Conservation (phyloP, 192 early-diverging fungal species). For the Kickxella alabastrina region DNA sequence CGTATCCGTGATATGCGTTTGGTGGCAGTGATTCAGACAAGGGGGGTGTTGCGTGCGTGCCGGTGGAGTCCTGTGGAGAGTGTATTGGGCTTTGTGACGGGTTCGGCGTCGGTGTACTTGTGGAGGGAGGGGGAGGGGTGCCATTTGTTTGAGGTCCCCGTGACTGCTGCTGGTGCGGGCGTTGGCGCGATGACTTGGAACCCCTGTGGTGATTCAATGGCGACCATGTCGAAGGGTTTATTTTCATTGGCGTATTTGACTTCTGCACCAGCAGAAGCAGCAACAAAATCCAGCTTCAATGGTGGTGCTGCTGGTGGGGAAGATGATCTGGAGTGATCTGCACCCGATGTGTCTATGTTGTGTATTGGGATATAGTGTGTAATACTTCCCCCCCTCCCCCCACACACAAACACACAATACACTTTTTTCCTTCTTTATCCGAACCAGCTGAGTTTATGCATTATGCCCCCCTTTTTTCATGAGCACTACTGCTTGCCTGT, state of each 20-base stretch:
- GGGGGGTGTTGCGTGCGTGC: conserved; percentile 22
- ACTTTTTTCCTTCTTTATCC: background rate
- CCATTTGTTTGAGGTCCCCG: conserved; percentile 25
- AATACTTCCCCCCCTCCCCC: too few species aligned
- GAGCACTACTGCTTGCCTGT: background rate
- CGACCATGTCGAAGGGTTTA: conserved; percentile 31
- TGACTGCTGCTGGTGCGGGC: conserved; percentile 10
- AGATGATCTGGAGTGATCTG: too few species aligned
- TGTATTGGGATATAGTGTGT: background rate
- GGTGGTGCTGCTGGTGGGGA: too few species aligned
- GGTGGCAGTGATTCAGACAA: conserved; percentile 28
- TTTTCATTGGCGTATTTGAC: conserved; percentile 31
- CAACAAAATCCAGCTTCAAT: too few species aligned
- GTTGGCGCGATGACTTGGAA: conserved; percentile 27
- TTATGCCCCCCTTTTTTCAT: background rate
- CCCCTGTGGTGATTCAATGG: conserved; percentile 35
- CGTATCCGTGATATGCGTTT: conserved; percentile 19
- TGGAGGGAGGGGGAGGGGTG: conserved; percentile 39
- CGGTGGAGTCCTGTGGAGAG: conserved; percentile 44
- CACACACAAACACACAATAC: too few species aligned
- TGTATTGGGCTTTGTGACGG: conserved; percentile 27
- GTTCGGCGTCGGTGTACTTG: conserved; percentile 29
- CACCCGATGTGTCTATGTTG: too few species aligned
- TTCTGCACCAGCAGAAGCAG: too few species aligned
- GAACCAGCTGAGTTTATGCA: too few species aligned